phyloP scores from a whole-genome alignment of 1,284 basidiomycete genomes.

The Athelia sp. region DNA sequence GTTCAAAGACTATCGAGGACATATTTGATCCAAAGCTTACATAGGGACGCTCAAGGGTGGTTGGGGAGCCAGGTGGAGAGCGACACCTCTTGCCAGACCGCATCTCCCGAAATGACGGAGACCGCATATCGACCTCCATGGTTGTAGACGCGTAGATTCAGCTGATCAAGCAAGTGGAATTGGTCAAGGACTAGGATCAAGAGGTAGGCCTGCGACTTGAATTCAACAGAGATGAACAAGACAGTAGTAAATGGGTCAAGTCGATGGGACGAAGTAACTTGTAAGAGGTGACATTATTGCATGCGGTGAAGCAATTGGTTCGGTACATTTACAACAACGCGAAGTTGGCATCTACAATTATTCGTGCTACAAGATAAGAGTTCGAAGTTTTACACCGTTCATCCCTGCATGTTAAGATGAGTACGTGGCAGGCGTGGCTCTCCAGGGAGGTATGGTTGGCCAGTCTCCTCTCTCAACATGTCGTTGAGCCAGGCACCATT shows the following conservation, averaged over 20 bases:
- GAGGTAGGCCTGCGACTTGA: no score
- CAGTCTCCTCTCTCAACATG: constrained; percentile 65
- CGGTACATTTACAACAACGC: no score
- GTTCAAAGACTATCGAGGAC: background rate
- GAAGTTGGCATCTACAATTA: no score
- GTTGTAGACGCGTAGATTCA: background rate
- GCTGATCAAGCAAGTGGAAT: no score
- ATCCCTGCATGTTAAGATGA: constrained; percentile 44
- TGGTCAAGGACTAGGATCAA: no score
- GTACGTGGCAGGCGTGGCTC: constrained; percentile 68
- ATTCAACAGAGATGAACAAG: no score
- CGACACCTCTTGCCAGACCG: constrained; percentile 45
- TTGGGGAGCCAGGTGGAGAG: constrained; percentile 44
- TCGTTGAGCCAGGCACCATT: constrained; percentile 80
- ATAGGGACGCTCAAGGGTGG: constrained; percentile 41
- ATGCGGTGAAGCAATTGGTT: no score
- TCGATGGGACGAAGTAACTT: no score
- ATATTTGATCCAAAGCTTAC: constrained; percentile 29
- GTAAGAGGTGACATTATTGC: no score
- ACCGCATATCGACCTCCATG: constrained; percentile 51
- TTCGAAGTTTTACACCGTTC: constrained; percentile 2
- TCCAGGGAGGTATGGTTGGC: constrained; percentile 54
- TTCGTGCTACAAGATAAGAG: background rate
- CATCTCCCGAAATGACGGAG: constrained; percentile 31
- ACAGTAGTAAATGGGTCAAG: no score